Conservation (phyloP, 768 basidiomycete genomes). For the Asterophora parasitica region DNA sequence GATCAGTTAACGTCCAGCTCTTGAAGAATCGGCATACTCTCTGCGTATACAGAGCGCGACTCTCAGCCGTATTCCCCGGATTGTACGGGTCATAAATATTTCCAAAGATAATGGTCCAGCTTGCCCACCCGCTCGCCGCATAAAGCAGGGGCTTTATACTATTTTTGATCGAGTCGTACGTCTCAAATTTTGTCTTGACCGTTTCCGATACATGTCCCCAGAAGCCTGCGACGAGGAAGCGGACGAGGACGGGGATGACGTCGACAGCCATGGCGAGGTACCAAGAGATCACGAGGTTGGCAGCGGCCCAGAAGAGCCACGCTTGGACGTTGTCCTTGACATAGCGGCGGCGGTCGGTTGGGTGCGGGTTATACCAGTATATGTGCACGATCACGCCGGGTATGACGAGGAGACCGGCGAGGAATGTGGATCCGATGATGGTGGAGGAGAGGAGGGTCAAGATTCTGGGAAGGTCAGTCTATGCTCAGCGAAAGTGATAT, state of each 20-base stretch:
- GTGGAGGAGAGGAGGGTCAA: conserved; percentile 64
- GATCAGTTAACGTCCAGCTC: neutral
- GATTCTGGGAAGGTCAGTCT: conserved; percentile 33
- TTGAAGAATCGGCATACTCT: conserved; percentile 31
- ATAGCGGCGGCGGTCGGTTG: conserved; percentile 49
- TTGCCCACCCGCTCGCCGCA: conserved; percentile 62
- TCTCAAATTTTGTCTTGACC: conserved; percentile 61
- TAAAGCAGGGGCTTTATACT: conserved; percentile 71
- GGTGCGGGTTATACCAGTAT: conserved; percentile 63
- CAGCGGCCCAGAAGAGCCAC: conserved; percentile 81
- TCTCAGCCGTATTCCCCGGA: conserved; percentile 28
- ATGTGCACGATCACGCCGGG: conserved; percentile 64
- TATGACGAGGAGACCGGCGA: conserved; percentile 56
- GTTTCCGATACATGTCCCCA: conserved; percentile 78
- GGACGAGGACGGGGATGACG: conserved; percentile 53
- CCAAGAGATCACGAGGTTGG: conserved; percentile 77
- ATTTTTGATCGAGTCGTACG: conserved; percentile 67
- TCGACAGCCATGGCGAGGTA: conserved; percentile 70
- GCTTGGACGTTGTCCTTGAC: conserved; percentile 65
- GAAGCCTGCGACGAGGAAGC: conserved; percentile 45
- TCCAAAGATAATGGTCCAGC: conserved; percentile 73
- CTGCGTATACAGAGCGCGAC: conserved; percentile 57
- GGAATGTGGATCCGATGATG: conserved; percentile 64
- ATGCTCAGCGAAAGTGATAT: neutral
- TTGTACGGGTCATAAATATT: conserved; percentile 59